Conservation (phyloP, 495 filamentous ascomycete species). For the Tuber umbilicatum region DNA sequence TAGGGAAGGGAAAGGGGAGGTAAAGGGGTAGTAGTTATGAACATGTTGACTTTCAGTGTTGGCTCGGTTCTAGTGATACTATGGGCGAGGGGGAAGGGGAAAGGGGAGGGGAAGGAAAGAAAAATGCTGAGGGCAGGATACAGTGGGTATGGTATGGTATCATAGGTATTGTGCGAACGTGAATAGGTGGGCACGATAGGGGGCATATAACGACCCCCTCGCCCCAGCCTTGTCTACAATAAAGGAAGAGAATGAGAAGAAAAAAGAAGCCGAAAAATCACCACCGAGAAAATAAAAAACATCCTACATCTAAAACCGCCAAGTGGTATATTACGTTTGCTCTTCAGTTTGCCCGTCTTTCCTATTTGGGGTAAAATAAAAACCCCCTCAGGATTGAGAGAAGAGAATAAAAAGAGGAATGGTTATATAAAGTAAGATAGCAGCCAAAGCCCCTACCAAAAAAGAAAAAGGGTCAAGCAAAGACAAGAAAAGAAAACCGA, state of each 20-base stretch:
- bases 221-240: background rate
- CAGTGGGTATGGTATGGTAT: background rate
- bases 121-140: background rate
- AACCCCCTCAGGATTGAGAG: background rate
- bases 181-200: background rate
- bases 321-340: slow-evolving; percentile 4
- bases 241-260: background rate
- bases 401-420: background rate
- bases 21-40: background rate
- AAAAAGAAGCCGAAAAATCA: background rate
- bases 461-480: background rate
- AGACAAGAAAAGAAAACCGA: background rate
- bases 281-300: background rate
- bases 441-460: background rate
- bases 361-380: background rate
- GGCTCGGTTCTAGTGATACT: background rate
- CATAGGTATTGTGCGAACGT: background rate
- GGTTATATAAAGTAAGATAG: background rate
- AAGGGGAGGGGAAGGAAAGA: too few relatives aligned
- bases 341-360: background rate
- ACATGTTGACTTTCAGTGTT: background rate
- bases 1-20: background rate
- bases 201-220: background rate
- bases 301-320: slow-evolving; percentile 3
- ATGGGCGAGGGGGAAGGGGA: background rate